Evolutionary conservation across 2,329 filamentous ascomycete species (phyloP), one percentile per base, ranked within the genome.

Genomic region (Lasiodiplodia hormozganensis): DNA sequence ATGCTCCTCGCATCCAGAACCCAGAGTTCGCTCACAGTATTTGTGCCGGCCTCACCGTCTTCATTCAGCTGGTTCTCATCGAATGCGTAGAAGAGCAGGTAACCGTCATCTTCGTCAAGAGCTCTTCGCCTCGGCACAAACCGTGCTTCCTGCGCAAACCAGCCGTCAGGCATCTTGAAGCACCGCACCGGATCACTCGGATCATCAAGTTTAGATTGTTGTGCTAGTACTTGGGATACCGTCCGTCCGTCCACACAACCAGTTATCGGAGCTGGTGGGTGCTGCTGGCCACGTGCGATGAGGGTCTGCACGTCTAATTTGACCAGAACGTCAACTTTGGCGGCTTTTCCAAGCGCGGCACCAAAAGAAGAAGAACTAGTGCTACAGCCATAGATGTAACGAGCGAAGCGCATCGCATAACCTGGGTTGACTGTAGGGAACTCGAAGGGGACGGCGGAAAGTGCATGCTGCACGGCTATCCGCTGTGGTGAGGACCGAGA

Each of bases 371-470:
- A 81, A 36, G 84, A 83, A 0, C 84, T 83, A 0, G 88, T 88
- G 25, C 87, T 89, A 76, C 89, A 92, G 2, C 90, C 90, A 70
- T 92, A 92, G 31, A 92, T 82, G 70, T 88, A 92, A 1, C 82
- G 84, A 21, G 88, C 85, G 11, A 79, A 72, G 2, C 75, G 79
- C 89, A 92, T 92, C 23, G 86, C 84, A 18, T 80, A 74, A 1
- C 82, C 79, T 0, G 87, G 83, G 0, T 85, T 83, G 0, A 91
- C 77, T 0, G 87, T 86, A 0, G 90, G 90, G 64, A 92, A 92
- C 70, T 92, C 90, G 68, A 92, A 89, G 0, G 89, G 86, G 52
- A 92, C 87, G 1, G 87, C 83, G 0, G 87, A 85, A 0, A 92
- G 79, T 0, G 88, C 88, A 81, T 89, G 91, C 72, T 92, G 88